Evolutionary conservation across 805 yeast species (phyloP), one percentile per base, ranked within the genome.

Genomic region (Candida hungchunana): DNA sequence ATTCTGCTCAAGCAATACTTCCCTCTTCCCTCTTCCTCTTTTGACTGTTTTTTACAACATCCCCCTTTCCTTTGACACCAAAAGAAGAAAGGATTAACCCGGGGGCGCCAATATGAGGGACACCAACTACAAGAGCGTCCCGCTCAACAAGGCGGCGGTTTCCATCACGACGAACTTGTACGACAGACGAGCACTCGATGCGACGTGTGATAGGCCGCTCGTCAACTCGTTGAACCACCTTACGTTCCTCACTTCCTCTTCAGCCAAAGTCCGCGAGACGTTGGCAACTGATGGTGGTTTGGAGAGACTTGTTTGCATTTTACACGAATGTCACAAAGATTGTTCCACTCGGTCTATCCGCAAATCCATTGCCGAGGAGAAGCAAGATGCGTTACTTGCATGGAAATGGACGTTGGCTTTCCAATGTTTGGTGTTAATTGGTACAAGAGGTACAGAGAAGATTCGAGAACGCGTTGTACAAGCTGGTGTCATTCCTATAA

Each of bases 401-500:
- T 90, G 96, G 96, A 90, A 90, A 63, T 90, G 98, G 98, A 85
- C 95, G 6, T 64, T 90, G 36, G 85, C 97, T 0, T 79, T 93
- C 54, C 98, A 90, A 64, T 89, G 97, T 56, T 64, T 90, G 37
- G 95, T 90, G 1, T 71, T 87, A 37, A 78, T 90, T 14, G 96
- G 97, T 11, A 88, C 97, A 1, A 71, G 97, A 47, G 98, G 98
- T 17, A 79, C 94, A 2, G 97, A 89, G 58, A 64, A 68, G 34
- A 85, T 89, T 32, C 69, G 98, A 34, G 79, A 81, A 48, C 78
- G 88, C 50, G 84, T 93, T 7, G 96, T 88, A 8, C 79, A 83
- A 43, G 95, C 97, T 2, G 97, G 97, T 5, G 79, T 88, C 42
- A 73, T 93, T 26, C 96, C 97, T 1, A 77, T 90, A 4, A 73